Evolutionary conservation across 192 early-diverging fungal genomes (phyloP).

Genomic region (Phycomyces nitens): DNA sequence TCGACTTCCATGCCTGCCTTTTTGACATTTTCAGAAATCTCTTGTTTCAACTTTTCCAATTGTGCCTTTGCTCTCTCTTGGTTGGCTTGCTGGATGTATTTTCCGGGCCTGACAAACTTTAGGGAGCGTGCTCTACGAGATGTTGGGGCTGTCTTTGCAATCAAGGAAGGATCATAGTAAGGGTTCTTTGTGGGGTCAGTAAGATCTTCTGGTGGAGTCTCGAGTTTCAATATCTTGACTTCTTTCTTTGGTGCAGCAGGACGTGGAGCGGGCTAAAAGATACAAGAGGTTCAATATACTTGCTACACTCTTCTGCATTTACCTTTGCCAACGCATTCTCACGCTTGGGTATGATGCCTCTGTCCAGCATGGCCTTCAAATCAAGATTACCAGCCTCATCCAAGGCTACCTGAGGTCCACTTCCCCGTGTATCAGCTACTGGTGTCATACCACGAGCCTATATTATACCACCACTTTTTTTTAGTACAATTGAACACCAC

Average conservation of each 20-base stretch:
- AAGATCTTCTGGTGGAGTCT: conserved; percentile 45
- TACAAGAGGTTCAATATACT: neutral
- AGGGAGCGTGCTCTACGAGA: conserved; percentile 53
- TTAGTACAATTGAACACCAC: neutral
- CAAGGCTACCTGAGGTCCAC: conserved; percentile 37
- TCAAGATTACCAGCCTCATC: conserved; percentile 48
- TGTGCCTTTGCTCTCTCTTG: conserved; percentile 72
- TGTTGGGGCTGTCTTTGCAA: conserved; percentile 30
- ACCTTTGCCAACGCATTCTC: conserved; percentile 43
- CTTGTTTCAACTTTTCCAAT: conserved; percentile 68
- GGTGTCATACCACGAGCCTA: conserved; percentile 28
- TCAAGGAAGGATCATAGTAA: conserved; percentile 77
- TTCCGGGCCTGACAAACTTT: conserved; percentile 80
- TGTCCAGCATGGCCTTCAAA: conserved; percentile 43
- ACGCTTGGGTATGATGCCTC: conserved; percentile 50
- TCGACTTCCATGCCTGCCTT: conserved; percentile 73
- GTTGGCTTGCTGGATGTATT: conserved; percentile 79
- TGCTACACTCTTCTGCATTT: conserved; percentile 6
- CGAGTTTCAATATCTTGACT: conserved; percentile 50
- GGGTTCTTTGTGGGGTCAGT: conserved; percentile 79
- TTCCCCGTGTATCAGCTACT: conserved; percentile 17
- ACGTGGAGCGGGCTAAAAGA: neutral
- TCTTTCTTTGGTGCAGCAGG: conserved; percentile 42
- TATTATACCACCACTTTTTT: neutral
- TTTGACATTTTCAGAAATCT: conserved; percentile 69